These are phyloP conservation scores for Sesbania bispinosa DNA, from an alignment of 306 rosid species.

Conservation along the genomic window DNA sequence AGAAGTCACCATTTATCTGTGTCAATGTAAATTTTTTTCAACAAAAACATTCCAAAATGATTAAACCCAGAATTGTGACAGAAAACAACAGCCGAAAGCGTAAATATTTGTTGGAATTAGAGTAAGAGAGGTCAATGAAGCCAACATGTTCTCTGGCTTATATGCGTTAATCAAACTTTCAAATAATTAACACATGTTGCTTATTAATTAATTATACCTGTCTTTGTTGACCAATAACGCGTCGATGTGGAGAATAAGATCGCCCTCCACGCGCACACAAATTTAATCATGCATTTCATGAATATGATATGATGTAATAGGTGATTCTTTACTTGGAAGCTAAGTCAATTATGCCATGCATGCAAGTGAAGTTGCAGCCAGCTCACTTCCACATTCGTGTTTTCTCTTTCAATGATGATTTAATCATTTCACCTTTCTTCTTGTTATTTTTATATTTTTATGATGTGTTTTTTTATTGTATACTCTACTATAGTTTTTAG, in stretches of 20 bases:
- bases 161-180: background rate
- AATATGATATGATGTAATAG: background rate
- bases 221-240: slow-evolving; percentile 12
- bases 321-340: background rate
- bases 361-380: background rate
- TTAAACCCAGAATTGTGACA: background rate
- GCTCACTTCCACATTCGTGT: background rate
- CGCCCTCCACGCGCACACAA: background rate
- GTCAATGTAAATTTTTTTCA: background rate
- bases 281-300: background rate
- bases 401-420: no score
- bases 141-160: slow-evolving; percentile 13
- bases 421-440: no score
- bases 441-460: no score
- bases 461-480: no score
- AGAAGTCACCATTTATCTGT: background rate
- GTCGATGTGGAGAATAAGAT: background rate
- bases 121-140: background rate
- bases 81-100: background rate
- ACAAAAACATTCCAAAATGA: background rate
- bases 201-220: background rate
- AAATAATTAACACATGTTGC: background rate
- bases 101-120: background rate
- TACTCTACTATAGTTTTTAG: no score
- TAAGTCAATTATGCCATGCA: background rate